A percentile compares a stretch with the other conserved stretches of the same genome.
Conservation (phyloP, 2,329 filamentous ascomycete genomes). For the Tolypocladium pustulatum region DNA sequence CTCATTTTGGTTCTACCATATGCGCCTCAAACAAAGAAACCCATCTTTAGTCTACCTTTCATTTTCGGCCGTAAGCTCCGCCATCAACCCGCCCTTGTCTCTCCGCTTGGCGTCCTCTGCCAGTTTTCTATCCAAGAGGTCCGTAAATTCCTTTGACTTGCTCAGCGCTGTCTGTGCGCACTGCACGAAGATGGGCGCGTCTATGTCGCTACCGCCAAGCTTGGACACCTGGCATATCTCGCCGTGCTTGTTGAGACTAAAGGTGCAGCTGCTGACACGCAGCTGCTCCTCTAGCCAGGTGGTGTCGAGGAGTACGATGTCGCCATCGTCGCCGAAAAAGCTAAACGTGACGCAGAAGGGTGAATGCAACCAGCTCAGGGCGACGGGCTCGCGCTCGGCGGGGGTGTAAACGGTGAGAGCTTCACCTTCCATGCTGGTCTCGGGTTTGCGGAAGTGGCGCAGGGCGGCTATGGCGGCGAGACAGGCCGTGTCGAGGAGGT, state of each 20-base stretch:
- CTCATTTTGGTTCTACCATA: not conserved
- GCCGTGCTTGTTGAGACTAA: constrained; percentile 81
- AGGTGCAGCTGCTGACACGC: constrained; percentile 60
- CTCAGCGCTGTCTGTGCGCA: constrained; percentile 65
- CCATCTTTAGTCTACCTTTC: constrained; percentile 36
- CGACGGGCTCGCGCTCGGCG: constrained; percentile 80
- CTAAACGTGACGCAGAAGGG: constrained; percentile 87
- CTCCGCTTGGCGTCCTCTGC: constrained; percentile 68
- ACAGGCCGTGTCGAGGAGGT: constrained; percentile 76
- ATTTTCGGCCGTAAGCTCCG: constrained; percentile 75
- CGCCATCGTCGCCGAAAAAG: constrained; percentile 65
- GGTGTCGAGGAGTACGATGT: constrained; percentile 58
- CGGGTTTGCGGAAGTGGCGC: constrained; percentile 83
- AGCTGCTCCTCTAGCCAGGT: constrained; percentile 68
- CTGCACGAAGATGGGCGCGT: constrained; percentile 66
- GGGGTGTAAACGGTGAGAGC: constrained; percentile 74
- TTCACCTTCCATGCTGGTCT: constrained; percentile 78
- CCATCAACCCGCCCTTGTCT: constrained; percentile 68
- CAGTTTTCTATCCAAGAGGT: constrained; percentile 61
- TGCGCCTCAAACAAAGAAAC: not conserved
- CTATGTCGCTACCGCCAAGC: constrained; percentile 71
- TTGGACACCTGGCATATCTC: constrained; percentile 90
- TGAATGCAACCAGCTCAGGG: constrained; percentile 82
- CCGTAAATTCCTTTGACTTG: constrained; percentile 73
- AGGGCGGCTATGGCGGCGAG: constrained; percentile 80